Evolutionary conservation across 2,329 filamentous ascomycete genomes (phyloP), one percentile per base, ranked within the genome.

Genomic region (Sphaerulina populicola): DNA sequence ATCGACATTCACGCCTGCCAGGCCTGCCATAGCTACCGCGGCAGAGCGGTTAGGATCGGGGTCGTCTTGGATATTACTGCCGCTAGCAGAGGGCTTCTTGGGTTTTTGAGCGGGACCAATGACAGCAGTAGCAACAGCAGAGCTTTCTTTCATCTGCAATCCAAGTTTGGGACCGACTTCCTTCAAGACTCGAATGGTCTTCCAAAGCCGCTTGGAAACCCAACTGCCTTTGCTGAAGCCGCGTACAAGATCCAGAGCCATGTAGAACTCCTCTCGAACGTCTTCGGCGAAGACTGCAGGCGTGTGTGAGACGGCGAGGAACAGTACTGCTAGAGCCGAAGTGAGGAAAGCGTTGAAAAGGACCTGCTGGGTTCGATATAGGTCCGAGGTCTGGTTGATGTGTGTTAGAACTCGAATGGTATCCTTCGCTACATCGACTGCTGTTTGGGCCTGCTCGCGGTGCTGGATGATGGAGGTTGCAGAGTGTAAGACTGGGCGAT

Each of bases 401-500:
- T 84, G 78, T 4, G 79, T 79, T 8, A 90, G 73, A 52, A 85
- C 84, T 5, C 79, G 78, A 53, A 90, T 85, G 1, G 85, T 88
- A 59, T 89, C 85, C 62, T 86, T 86, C 11, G 86, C 84, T 1
- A 90, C 75, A 53, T 85, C 81, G 29, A 89, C 83, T 0, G 81
- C 85, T 0, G 78, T 85, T 61, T 87, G 81, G 2, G 89, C 89
- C 56, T 87, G 82, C 4, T 74, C 70, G 45, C 83, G 77, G 64
- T 94, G 85, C 51, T 84, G 79, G 70, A 85, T 80, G 61, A 96
- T 96, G 61, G 83, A 90, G 10, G 81, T 85, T 3, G 87, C 82
- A 14, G 85, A 91, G 67, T 95, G 88, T 7, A 97, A 73, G 2
- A 95, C 83, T 0, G 89, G 89, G 0, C 88, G 86, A 67, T 94